Evolutionary conservation across 2,329 filamentous ascomycete genomes (phyloP).

Genomic region (Coniella vitis): DNA sequence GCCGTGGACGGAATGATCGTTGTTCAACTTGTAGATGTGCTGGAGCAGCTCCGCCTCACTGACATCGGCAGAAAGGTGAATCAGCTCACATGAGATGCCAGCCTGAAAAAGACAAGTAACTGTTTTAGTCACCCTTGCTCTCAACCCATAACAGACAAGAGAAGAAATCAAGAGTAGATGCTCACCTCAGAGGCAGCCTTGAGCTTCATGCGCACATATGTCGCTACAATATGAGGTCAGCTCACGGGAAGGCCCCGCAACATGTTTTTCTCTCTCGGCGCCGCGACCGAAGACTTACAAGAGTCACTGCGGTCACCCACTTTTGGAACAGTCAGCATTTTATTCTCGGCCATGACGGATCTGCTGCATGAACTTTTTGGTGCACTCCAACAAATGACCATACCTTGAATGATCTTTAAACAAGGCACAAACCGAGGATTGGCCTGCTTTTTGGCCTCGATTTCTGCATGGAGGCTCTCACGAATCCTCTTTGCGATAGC

Average conservation of each 20-base stretch:
- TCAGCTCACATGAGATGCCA: constrained; percentile 79
- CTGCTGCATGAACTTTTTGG: no score
- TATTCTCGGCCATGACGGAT: background rate
- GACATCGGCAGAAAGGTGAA: constrained; percentile 76
- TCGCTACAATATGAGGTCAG: constrained; percentile 49
- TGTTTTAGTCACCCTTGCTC: no score
- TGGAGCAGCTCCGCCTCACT: constrained; percentile 81
- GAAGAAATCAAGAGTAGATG: background rate
- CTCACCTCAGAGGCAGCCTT: constrained; percentile 88
- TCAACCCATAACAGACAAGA: constrained; percentile 11
- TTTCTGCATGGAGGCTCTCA: constrained; percentile 71
- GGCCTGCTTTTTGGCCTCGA: constrained; percentile 69
- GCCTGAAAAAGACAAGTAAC: constrained; percentile 48
- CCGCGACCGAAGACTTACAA: constrained; percentile 47
- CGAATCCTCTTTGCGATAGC: constrained; percentile 90
- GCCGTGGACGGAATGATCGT: constrained; percentile 78
- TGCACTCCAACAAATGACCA: constrained; percentile 19
- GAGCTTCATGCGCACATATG: constrained; percentile 99
- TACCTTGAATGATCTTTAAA: constrained; percentile 92
- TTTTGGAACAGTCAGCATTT: constrained; percentile 28
- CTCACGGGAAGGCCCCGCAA: constrained; percentile 20
- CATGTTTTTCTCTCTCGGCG: constrained; percentile 8
- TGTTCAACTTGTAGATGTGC: constrained; percentile 74
- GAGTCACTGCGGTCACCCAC: constrained; percentile 93
- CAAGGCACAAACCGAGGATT: constrained; percentile 86